Percentiles rank a stretch among this genome's conserved stretches.
These are phyloP conservation scores for Chaetomium fimeti DNA, from an alignment of 495 filamentous ascomycete species.

Conservation along the genomic window DNA sequence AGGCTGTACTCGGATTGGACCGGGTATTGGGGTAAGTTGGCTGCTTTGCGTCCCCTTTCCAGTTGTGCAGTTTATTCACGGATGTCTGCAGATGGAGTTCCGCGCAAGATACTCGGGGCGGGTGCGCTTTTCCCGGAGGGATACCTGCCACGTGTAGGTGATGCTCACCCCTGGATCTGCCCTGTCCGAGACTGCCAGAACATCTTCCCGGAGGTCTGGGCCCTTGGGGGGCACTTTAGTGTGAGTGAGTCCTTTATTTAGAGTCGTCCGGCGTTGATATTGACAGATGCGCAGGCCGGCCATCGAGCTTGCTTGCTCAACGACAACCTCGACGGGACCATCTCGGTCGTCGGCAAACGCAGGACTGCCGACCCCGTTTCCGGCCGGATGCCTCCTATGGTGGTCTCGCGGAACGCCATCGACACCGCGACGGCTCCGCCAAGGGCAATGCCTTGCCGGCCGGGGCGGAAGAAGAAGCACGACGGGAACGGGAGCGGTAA, in stretches of 20 bases:
- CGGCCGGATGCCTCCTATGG: slow-evolving; percentile 20
- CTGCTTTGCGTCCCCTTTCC: neutral
- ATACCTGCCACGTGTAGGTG: slow-evolving; percentile 14
- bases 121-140: slow-evolving; percentile 28
- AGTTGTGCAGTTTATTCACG: neutral
- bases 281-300: neutral
- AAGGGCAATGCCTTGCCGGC: slow-evolving; percentile 11
- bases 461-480: slow-evolving; percentile 1
- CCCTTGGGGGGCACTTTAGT: slow-evolving; percentile 28
- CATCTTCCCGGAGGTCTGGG: slow-evolving; percentile 14
- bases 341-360: slow-evolving; percentile 22
- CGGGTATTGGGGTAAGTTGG: slow-evolving; percentile 17
- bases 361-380: neutral
- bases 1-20: slow-evolving; percentile 25
- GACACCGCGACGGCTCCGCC: slow-evolving; percentile 18
- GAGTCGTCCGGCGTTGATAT: no score
- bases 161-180: slow-evolving; percentile 27
- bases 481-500: neutral
- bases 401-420: slow-evolving; percentile 20
- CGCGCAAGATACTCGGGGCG: slow-evolving; percentile 11
- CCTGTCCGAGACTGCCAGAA: slow-evolving; percentile 24
- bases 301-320: slow-evolving; percentile 28
- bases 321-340: slow-evolving; percentile 27
- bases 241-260: slow-evolving; percentile 9
- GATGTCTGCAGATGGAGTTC: neutral